Base-by-base conservation (phyloP, 2,329 filamentous ascomycete genomes). In the Metarhizium rileyi region DNA sequence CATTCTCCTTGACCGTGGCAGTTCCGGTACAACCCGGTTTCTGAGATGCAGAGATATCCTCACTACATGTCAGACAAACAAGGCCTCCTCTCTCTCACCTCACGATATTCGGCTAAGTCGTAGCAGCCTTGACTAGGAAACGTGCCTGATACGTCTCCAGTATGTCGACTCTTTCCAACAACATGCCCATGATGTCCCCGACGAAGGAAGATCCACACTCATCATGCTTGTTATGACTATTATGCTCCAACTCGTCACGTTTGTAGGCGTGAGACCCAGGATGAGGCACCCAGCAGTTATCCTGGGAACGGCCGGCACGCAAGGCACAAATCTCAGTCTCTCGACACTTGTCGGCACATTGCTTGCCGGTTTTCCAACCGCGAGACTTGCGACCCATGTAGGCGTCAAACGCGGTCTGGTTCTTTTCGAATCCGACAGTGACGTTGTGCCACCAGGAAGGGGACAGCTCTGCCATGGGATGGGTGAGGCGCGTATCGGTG, bases 391-490 rank as follows among this genome's bases (percentile, higher is more conserved):
- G 66, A 1, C 63, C 59, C 49, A 70, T 67, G 58, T 71, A 81
- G 2, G 60, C 63, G 12, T 70, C 62, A 55, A 80, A 80, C 1
- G 67, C 61, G 0, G 58, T 51, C 1, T 68, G 55, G 49, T 77
- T 60, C 5, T 48, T 53, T 52, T 75, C 70, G 43, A 81, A 70
- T 1, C 64, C 60, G 0, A 63, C 63, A 0, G 77, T 80, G 25
- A 80, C 65, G 56, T 77, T 73, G 59, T 80, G 77, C 77, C 78
- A 81, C 62, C 80, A 80, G 1, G 70, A 70, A 0, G 77, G 72
- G 0, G 72, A 75, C 20, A 82, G 68, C 54, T 81, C 61, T 4
- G 67, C 65, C 5, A 60, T 60, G 2, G 60, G 23, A 28, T 61
- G 53, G 9, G 58, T 58, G 1, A 72, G 51, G 0, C 71, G 68